Percentiles rank a stretch among this genome's conserved stretches.
These are phyloP conservation scores for Xylaria grammica DNA, from an alignment of 495 filamentous ascomycete species.

Conservation along the genomic window DNA sequence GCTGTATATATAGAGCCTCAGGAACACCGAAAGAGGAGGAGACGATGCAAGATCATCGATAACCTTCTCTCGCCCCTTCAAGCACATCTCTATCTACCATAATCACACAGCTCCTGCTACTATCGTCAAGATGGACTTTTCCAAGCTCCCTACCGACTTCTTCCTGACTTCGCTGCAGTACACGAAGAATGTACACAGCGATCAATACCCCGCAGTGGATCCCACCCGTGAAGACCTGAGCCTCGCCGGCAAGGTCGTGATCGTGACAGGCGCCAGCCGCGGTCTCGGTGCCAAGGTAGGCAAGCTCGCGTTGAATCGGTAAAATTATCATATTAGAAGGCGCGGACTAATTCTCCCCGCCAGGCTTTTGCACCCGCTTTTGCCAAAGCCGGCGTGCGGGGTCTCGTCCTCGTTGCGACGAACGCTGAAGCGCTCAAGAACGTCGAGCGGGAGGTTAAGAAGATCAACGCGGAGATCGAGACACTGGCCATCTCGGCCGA, in stretches of 20 bases:
- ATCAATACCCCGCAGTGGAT: constrained; percentile 51
- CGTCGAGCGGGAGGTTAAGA: constrained; percentile 36
- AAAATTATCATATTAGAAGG: not conserved
- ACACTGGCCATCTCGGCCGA: constrained; percentile 38
- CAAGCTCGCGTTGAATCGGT: too few relatives aligned
- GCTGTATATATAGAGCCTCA: not conserved
- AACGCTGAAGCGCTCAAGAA: constrained; percentile 37
- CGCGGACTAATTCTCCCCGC: not conserved
- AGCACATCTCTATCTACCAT: not conserved
- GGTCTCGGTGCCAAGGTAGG: constrained; percentile 45
- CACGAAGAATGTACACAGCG: constrained; percentile 45
- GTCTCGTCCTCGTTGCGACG: constrained; percentile 48
- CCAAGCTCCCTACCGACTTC: constrained; percentile 31
- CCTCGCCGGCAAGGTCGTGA: constrained; percentile 47
- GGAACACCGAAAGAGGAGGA: not conserved
- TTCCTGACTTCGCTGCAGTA: constrained; percentile 34
- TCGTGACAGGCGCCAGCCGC: constrained; percentile 53
- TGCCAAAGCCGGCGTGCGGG: constrained; percentile 44
- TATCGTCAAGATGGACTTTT: constrained; percentile 10
- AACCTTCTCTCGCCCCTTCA: not conserved
- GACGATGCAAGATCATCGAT: not conserved
- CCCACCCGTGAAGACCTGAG: constrained; percentile 38
- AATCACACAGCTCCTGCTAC: not conserved
- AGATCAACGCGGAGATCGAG: constrained; percentile 36
- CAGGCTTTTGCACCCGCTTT: constrained; percentile 50